Evolutionary conservation across 2,329 filamentous ascomycete species (phyloP), one percentile per base, ranked within the genome.

Genomic region (Fusarium sp.): DNA sequence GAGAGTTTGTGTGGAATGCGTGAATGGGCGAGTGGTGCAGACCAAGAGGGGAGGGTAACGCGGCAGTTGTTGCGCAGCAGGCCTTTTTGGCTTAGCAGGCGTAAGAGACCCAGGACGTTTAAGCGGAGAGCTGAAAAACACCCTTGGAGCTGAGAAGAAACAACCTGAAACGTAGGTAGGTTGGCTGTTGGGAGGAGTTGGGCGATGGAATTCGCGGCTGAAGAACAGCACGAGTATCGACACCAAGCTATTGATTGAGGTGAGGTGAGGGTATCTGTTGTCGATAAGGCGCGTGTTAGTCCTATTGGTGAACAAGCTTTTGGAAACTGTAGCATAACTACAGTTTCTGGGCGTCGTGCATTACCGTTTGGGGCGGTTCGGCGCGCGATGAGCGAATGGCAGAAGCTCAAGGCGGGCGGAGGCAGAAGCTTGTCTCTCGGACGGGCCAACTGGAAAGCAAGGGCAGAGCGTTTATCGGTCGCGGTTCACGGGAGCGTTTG

Each of bases 291-390:
- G 20, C 14, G 18, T 62, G 40, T 50, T 50, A 62, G 59, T 50
- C 59, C 29, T 52, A 52, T 52, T 52, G 47, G 47, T 27, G 47
- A 52, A 52, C 25, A 52, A 27, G 64, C 59, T 50, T 22, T 47
- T 14, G 5, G n/a, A 31, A 25, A 64, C 25, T 52, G 40, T 45
- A 42, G 25, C 22, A 63, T 13, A 29, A 10, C 47, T 31, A 52
- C 68, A 66, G 62, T 57, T 62, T 35, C 59, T 29, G 57, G 68
- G 47, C 57, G 59, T 45, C 66, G 61, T 62, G 65, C 58, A 66
- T 74, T 73, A 60, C 72, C 72, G 59, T 68, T 74, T 69, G 73
- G 63, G 72, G 72, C 63, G 71, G 67, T 60, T 70, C 71, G 72
- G 61, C 69, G 58, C 59, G 42, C 60, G 59, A 35, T 74, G 65